These are phyloP conservation scores for Neoconidiobolus thromboides DNA, from an alignment of 371 early-diverging fungal species.

Conservation along the genomic window DNA sequence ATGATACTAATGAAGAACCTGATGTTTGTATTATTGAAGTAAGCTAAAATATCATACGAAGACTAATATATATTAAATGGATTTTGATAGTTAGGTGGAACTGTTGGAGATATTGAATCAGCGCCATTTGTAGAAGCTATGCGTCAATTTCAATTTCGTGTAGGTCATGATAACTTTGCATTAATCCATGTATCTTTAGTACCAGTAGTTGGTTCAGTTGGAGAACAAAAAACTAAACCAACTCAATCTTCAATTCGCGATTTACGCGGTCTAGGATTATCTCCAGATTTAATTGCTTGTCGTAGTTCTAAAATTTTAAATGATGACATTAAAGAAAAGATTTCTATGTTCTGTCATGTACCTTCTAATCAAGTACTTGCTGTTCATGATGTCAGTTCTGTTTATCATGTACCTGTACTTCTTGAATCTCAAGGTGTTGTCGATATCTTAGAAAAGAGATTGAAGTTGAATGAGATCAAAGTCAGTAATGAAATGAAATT, in stretches of 20 bases:
- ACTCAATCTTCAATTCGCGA: constrained; percentile 93
- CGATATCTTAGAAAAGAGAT: constrained; percentile 57
- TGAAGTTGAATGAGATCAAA: constrained; percentile 42
- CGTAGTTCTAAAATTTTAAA: constrained; percentile 68
- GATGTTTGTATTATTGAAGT: constrained; percentile 97
- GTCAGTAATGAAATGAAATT: constrained; percentile 26
- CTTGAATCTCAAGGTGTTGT: constrained; percentile 72
- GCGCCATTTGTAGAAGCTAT: constrained; percentile 97
- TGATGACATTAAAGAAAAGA: constrained; percentile 67
- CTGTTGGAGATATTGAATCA: constrained; percentile 98
- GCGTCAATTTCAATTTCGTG: constrained; percentile 97
- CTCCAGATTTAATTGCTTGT: constrained; percentile 96
- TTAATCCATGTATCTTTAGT: constrained; percentile 95
- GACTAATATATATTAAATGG: neutral
- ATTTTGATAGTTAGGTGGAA: constrained; percentile 68
- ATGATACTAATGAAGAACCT: constrained; percentile 65
- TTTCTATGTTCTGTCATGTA: constrained; percentile 97
- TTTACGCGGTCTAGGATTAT: constrained; percentile 84
- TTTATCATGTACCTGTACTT: constrained; percentile 92
- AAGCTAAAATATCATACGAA: neutral
- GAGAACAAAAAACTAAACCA: constrained; percentile 99
- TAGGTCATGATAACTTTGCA: constrained; percentile 93
- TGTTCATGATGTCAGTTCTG: constrained; percentile 86
- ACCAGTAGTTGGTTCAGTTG: constrained; percentile 91
- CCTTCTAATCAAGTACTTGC: constrained; percentile 70